These are phyloP conservation scores for Bipolaris oryzae DNA, from an alignment of 2,329 filamentous ascomycete species.

Conservation along the genomic window DNA sequence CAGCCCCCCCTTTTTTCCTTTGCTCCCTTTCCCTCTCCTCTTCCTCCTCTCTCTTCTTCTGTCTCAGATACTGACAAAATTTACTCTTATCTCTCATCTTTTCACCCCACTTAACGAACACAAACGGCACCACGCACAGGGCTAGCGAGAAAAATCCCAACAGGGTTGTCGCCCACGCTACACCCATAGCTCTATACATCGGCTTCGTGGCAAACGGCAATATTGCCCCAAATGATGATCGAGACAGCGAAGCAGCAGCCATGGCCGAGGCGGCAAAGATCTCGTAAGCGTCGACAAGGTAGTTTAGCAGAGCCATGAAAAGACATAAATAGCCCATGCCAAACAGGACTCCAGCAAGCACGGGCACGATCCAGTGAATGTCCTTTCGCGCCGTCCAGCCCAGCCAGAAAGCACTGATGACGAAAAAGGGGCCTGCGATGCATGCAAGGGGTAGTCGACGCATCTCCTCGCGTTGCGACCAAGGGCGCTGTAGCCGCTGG, in stretches of 20 bases:
- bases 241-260: constrained; percentile 81
- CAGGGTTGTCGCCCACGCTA: constrained; percentile 67
- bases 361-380: constrained; percentile 54
- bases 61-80: constrained; percentile 66
- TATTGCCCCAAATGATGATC: constrained; percentile 75
- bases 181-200: constrained; percentile 71
- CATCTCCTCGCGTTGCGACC: constrained; percentile 69
- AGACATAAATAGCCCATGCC: constrained; percentile 56
- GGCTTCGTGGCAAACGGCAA: constrained; percentile 55
- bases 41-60: constrained; percentile 42
- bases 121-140: constrained; percentile 63
- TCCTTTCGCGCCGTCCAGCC: constrained; percentile 49
- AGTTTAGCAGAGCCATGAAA: constrained; percentile 64
- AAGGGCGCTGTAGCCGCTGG: constrained; percentile 55
- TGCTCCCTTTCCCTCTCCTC: constrained; percentile 30
- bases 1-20: constrained; percentile 3
- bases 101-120: constrained; percentile 62
- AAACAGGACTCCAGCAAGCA: constrained; percentile 51
- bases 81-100: constrained; percentile 62
- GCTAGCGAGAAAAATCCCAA: constrained; percentile 57
- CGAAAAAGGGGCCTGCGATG: constrained; percentile 68
- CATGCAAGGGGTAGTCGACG: constrained; percentile 74
- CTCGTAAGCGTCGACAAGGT: constrained; percentile 70
- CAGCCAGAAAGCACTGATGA: constrained; percentile 51
- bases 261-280: constrained; percentile 77